A percentile compares a stretch with the other conserved stretches of the same genome.
These are phyloP conservation scores for Plectranthus barbatus DNA, from an alignment of 257 asterid species.

Conservation along the genomic window DNA sequence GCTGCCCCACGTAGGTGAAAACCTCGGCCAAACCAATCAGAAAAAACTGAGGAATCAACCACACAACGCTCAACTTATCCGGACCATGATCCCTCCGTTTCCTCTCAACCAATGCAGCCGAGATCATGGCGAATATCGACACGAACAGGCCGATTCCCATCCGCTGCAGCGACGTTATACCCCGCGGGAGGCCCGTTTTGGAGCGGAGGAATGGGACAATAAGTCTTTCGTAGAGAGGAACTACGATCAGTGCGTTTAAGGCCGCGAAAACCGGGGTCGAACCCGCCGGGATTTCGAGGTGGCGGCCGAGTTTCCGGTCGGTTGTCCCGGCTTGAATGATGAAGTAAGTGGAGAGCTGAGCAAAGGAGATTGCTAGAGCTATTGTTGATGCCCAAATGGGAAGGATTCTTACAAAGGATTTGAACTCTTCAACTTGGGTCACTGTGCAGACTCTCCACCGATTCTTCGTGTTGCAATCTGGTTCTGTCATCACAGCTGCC, in stretches of 20 bases:
- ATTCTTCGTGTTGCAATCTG: conserved; percentile 20
- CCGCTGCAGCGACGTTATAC: conserved; percentile 60
- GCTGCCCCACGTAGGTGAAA: conserved; percentile 68
- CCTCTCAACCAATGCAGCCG: conserved; percentile 62
- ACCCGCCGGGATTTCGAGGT: conserved; percentile 46
- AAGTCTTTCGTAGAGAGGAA: conserved; percentile 57
- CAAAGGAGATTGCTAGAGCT: conserved; percentile 65
- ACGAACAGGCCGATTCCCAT: conserved; percentile 64
- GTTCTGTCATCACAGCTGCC: conserved; percentile 44
- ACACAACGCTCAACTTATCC: conserved; percentile 30
- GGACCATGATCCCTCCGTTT: conserved; percentile 23
- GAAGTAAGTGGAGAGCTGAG: conserved; percentile 72
- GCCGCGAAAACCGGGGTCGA: conserved; percentile 59
- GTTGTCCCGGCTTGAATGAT: conserved; percentile 47
- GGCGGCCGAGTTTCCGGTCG: conserved; percentile 29
- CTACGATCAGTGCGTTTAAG: conserved; percentile 47
- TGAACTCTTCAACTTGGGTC: conserved; percentile 71
- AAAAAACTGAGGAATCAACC: conserved; percentile 73
- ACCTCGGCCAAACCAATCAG: conserved; percentile 63
- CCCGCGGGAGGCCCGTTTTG: conserved; percentile 54
- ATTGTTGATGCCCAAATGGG: conserved; percentile 71
- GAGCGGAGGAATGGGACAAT: conserved; percentile 47
- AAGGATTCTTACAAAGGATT: conserved; percentile 47
- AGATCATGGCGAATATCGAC: conserved; percentile 49
- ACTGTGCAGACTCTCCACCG: conserved; percentile 59